A percentile compares a stretch with the other conserved stretches of the same genome.
Evolutionary conservation across 2,329 filamentous ascomycete genomes (phyloP).

Genomic region (Pochonia chlamydosporia): DNA sequence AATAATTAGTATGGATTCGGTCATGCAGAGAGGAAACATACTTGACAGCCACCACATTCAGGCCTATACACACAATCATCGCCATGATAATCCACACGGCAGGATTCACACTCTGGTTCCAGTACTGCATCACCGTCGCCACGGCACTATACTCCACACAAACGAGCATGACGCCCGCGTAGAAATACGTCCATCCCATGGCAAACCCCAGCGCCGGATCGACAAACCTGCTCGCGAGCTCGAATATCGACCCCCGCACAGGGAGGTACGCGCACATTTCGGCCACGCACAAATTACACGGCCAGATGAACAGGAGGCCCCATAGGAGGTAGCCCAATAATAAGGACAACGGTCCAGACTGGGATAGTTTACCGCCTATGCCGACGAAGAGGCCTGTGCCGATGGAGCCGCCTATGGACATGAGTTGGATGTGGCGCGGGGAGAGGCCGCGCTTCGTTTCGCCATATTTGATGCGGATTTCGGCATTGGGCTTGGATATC

Average conservation of each 20-base stretch:
- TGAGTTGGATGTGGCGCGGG: constrained; percentile 41
- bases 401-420: constrained; percentile 43
- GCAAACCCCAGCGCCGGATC: constrained; percentile 53
- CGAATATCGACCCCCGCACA: constrained; percentile 47
- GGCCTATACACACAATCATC: constrained; percentile 36
- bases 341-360: constrained; percentile 37
- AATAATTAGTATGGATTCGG: not conserved
- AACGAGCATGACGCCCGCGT: constrained; percentile 38
- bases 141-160: constrained; percentile 39
- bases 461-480: constrained; percentile 18
- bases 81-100: constrained; percentile 43
- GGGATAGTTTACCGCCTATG: constrained; percentile 35
- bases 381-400: constrained; percentile 40
- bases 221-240: constrained; percentile 48
- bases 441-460: constrained; percentile 27
- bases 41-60: constrained; percentile 42
- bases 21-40: too few relatives aligned
- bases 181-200: constrained; percentile 47
- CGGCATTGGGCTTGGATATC: not conserved
- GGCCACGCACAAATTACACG: constrained; percentile 40
- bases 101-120: constrained; percentile 34
- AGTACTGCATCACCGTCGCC: constrained; percentile 38
- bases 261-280: constrained; percentile 55
- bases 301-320: constrained; percentile 39
- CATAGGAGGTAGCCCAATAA: constrained; percentile 39